Evolutionary conservation across 2,329 filamentous ascomycete genomes (phyloP), one percentile per base, ranked within the genome.

Genomic region (Chaetomiaceae sp.): DNA sequence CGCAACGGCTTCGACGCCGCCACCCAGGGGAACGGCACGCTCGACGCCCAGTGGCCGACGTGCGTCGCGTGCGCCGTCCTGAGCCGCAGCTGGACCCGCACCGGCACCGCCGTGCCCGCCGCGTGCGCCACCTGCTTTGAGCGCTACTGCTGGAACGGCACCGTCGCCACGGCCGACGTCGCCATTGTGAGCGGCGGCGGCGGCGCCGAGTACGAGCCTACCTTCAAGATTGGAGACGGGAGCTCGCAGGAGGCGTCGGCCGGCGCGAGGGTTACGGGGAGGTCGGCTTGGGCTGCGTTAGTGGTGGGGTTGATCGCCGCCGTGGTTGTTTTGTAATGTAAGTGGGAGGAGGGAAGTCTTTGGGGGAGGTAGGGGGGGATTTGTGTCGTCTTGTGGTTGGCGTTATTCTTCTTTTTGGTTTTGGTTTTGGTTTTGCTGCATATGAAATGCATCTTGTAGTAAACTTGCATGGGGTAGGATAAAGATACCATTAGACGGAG

Each of bases 141-240:
- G 11, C 70, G 75, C 18, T 96, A 96, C 73, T 99, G 94, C 79
- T 99, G 94, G 94, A 81, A 96, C 67, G 94, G 94, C n/a, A 88
- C 81, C 1, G 37, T 65, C 16, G 65, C 66, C 47, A 54, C 52
- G 7, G 21, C n/a, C 38, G 53, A 60, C 50, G 52, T 54, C 3
- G 32, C 41, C 7, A 16, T 27, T 40, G 56, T 62, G 40, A 47
- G 54, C 5, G 38, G 46, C 7, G 59, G 58, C 23, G 54, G 56
- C 6, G 38, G 47, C 11, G 59, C 56, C 23, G 44, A 37, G 27
- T 73, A 72, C 48, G 51, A 65, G 55, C 70, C 70, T 2, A 48
- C 32, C 5, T 64, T 67, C 36, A 65, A 66, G 54, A 62, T 69
- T 36, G 62, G 54, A 18, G 56, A 61, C 18, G 60, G 49, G 25